phyloP scores from a whole-genome alignment of 2,329 filamentous ascomycete genomes.

The Orbilia oligospora region DNA sequence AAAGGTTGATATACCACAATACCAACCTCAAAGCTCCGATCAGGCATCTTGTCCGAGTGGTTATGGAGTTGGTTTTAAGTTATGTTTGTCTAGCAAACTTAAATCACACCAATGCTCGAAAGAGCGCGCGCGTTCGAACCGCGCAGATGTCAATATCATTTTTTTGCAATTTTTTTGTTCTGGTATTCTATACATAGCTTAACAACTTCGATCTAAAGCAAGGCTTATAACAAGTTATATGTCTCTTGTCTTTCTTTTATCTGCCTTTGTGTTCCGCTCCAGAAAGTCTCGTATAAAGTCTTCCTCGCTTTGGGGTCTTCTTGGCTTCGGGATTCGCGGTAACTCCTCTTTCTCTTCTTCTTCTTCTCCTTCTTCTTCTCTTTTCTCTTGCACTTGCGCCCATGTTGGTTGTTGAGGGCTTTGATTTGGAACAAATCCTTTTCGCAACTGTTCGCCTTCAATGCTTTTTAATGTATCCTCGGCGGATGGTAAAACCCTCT shows the following conservation, averaged over 20 bases:
- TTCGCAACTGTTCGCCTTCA: background rate
- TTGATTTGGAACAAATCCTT: background rate
- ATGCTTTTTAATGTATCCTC: background rate
- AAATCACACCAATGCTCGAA: conserved; percentile 61
- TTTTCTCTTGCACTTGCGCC: background rate
- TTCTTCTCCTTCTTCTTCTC: background rate
- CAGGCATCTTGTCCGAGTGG: conserved; percentile 61
- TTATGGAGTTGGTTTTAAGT: conserved; percentile 62
- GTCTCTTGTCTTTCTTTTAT: background rate
- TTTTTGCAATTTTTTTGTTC: conserved; percentile 31
- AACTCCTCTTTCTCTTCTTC: too few relatives aligned
- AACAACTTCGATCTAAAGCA: too few relatives aligned
- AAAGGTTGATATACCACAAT: conserved; percentile 18
- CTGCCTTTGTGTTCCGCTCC: background rate
- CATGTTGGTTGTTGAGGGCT: background rate
- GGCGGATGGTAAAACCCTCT: conserved; percentile 24
- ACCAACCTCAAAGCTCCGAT: conserved; percentile 38
- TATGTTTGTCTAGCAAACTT: conserved; percentile 58
- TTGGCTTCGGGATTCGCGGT: background rate
- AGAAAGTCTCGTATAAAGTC: background rate
- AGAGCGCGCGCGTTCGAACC: conserved; percentile 61
- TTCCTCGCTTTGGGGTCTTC: background rate
- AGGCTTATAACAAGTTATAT: too few relatives aligned
- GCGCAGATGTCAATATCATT: conserved; percentile 60
- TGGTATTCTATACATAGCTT: too few relatives aligned